Conservation (phyloP, 164 flowering plant species). For the Vitis riparia region DNA sequence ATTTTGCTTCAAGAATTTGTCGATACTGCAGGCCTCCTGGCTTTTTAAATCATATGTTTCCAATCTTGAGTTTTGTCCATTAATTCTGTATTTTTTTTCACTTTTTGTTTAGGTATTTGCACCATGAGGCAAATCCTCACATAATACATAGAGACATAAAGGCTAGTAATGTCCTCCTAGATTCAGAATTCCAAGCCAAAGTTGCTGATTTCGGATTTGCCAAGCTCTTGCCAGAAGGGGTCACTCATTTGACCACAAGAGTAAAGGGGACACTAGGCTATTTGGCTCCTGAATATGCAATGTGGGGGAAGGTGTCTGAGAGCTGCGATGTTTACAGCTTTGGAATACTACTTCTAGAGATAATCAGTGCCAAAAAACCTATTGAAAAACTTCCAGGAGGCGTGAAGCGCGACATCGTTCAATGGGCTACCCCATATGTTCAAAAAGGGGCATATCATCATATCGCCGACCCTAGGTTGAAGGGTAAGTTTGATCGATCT, state of each 20-base stretch:
- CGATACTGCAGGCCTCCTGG: too few species aligned
- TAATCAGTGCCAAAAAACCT: constrained; percentile 59
- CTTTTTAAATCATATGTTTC: too few species aligned
- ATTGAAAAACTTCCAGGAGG: constrained; percentile 61
- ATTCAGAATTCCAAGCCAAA: constrained; percentile 56
- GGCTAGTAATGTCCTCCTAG: constrained; percentile 74
- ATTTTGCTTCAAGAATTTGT: too few species aligned
- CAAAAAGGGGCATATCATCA: constrained; percentile 45
- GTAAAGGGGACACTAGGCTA: constrained; percentile 80
- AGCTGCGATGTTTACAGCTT: constrained; percentile 86
- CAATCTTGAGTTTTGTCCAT: too few species aligned
- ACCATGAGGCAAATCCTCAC: constrained; percentile 74
- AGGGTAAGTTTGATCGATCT: constrained; percentile 39
- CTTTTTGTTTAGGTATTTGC: constrained; percentile 53
- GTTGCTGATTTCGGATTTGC: constrained; percentile 87
- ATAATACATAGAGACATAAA: constrained; percentile 81
- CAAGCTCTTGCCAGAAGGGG: constrained; percentile 68
- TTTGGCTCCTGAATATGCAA: constrained; percentile 79
- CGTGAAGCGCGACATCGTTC: constrained; percentile 59
- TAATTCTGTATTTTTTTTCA: not conserved
- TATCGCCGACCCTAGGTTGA: constrained; percentile 61
- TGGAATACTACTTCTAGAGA: constrained; percentile 66
- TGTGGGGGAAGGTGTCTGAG: constrained; percentile 87
- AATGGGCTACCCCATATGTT: constrained; percentile 63
- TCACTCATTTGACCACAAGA: constrained; percentile 63